These are phyloP conservation scores for Hemisphaericaspora subhashii DNA, from an alignment of 1,139 yeast genomes.

Conservation along the genomic window DNA sequence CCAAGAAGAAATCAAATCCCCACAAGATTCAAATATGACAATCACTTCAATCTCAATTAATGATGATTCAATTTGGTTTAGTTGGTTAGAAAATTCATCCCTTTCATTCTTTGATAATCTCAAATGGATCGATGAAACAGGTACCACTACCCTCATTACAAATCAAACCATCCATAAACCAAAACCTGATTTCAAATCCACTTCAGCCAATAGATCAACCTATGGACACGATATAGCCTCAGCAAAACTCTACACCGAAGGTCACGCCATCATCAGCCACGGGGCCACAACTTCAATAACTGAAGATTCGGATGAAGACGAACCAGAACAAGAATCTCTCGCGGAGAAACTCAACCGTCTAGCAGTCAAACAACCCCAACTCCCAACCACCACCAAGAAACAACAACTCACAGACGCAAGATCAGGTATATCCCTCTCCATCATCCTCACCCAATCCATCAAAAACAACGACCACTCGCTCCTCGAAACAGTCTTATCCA, in stretches of 20 bases:
- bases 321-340: slow-evolving; percentile 43
- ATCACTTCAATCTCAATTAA: slow-evolving; percentile 42
- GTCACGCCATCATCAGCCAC: slow-evolving; percentile 60
- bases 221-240: slow-evolving; percentile 75
- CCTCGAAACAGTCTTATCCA: slow-evolving; percentile 76
- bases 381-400: slow-evolving; percentile 22
- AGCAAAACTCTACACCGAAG: slow-evolving; percentile 66
- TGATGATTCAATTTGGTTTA: slow-evolving; percentile 42
- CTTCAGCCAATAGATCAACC: slow-evolving; percentile 41
- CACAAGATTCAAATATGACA: slow-evolving; percentile 35
- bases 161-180: slow-evolving; percentile 39
- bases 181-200: slow-evolving; percentile 30
- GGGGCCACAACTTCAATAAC: slow-evolving; percentile 66
- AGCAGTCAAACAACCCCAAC: slow-evolving; percentile 28
- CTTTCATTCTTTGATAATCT: slow-evolving; percentile 64
- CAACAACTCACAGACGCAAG: slow-evolving; percentile 33
- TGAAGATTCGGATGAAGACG: slow-evolving; percentile 48
- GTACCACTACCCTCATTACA: slow-evolving; percentile 18
- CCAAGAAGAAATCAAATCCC: slow-evolving; percentile 32
- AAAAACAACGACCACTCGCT: slow-evolving; percentile 70
- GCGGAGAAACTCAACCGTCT: slow-evolving; percentile 60
- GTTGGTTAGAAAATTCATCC: slow-evolving; percentile 75
- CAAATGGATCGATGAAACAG: slow-evolving; percentile 49
- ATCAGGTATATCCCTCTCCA: slow-evolving; percentile 63
- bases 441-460: slow-evolving; percentile 68